phyloP scores from a whole-genome alignment of 2,329 filamentous ascomycete species.

The Thelonectria discophora region DNA sequence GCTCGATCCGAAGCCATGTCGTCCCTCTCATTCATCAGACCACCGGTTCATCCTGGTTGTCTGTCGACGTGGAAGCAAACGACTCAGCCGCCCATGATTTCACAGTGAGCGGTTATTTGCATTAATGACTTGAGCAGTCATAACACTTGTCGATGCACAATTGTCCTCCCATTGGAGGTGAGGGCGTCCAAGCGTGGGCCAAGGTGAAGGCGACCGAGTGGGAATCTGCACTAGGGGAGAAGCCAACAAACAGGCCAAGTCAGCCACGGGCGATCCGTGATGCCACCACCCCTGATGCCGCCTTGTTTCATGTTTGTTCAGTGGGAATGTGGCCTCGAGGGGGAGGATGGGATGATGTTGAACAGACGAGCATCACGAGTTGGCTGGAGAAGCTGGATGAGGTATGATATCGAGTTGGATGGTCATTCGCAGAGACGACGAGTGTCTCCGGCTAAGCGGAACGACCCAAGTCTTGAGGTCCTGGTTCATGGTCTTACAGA shows the following conservation, averaged over 20 bases:
- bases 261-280: not conserved
- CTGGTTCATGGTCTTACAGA: not conserved
- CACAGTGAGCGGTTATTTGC: conserved; percentile 10
- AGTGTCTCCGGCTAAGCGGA: conserved; percentile 6
- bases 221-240: conserved; percentile 1
- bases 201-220: conserved; percentile 7
- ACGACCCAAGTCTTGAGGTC: not conserved
- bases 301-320: conserved; percentile 26
- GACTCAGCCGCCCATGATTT: conserved; percentile 10
- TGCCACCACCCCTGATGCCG: not conserved
- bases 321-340: conserved; percentile 14
- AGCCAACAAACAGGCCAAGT: conserved; percentile 1
- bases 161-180: conserved; percentile 1
- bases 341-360: conserved; percentile 12
- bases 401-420: not conserved
- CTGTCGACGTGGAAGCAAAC: not conserved
- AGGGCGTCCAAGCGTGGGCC: not conserved
- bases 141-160: not conserved
- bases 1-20: conserved; percentile 1
- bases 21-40: conserved; percentile 3
- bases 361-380: not conserved
- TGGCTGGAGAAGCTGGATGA: not conserved
- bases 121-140: not conserved
- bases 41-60: conserved; percentile 14
- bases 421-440: not conserved